Evolutionary conservation across 2,329 filamentous ascomycete species (phyloP).

Genomic region (Thielaviopsis populi): DNA sequence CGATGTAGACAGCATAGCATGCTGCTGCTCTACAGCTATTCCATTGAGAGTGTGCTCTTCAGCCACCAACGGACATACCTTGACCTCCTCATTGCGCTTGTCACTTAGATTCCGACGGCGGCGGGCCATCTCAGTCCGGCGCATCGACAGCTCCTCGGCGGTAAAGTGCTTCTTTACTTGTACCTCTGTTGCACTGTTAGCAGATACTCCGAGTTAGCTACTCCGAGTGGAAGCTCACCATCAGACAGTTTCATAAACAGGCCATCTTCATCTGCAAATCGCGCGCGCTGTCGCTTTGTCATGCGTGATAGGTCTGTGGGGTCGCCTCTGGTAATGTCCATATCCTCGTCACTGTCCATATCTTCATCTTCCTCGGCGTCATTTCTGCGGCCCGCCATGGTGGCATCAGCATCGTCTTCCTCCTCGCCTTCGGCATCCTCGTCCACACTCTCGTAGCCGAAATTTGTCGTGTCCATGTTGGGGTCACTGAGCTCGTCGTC

Average conservation of each 20-base stretch:
- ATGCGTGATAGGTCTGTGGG: conserved; percentile 43
- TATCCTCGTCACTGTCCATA: conserved; percentile 28
- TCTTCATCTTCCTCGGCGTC: conserved; percentile 28
- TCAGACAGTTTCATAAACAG: conserved; percentile 44
- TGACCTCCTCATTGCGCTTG: conserved; percentile 49
- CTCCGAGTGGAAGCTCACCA: conserved; percentile 27
- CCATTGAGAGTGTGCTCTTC: background rate
- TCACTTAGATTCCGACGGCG: conserved; percentile 47
- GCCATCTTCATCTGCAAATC: conserved; percentile 39
- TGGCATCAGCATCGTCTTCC: conserved; percentile 23
- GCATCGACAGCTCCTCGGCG: conserved; percentile 47
- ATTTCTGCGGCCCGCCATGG: conserved; percentile 21
- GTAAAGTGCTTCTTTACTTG: conserved; percentile 49
- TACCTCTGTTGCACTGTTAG: conserved; percentile 33
- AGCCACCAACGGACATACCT: conserved; percentile 28
- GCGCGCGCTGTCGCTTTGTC: conserved; percentile 45
- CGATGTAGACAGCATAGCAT: background rate
- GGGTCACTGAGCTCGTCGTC: conserved; percentile 43
- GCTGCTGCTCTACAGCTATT: no score
- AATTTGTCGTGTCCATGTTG: conserved; percentile 30
- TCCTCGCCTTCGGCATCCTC: conserved; percentile 36
- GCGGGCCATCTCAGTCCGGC: conserved; percentile 46
- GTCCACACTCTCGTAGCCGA: conserved; percentile 32
- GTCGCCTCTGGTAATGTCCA: conserved; percentile 32
- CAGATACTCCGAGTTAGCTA: background rate